These are phyloP conservation scores for Solanum sejunctum DNA, from an alignment of 257 asterid species.

Conservation along the genomic window DNA sequence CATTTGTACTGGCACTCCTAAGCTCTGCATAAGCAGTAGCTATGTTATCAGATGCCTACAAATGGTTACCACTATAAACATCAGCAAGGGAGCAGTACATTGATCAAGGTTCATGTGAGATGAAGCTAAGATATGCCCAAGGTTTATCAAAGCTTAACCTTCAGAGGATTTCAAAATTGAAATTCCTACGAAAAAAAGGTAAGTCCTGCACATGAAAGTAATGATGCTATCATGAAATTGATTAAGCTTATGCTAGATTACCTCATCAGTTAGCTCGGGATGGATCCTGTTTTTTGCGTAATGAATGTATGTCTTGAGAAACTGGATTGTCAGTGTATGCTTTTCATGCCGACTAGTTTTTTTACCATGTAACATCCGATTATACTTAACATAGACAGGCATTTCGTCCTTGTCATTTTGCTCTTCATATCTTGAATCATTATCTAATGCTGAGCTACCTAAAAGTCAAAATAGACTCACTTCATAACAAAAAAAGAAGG, in stretches of 20 bases:
- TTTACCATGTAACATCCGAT: slow-evolving; percentile 78
- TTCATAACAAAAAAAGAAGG: background rate
- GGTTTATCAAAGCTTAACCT: background rate
- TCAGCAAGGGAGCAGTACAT: slow-evolving; percentile 5
- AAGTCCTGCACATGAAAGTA: background rate
- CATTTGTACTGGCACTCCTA: slow-evolving; percentile 72
- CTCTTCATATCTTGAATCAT: slow-evolving; percentile 31
- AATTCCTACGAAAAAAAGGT: background rate
- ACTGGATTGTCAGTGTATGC: slow-evolving; percentile 72
- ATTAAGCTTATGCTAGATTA: slow-evolving; percentile 3
- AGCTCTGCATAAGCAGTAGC: slow-evolving; percentile 92
- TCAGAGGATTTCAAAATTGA: background rate
- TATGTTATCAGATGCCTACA: slow-evolving; percentile 86
- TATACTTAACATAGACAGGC: slow-evolving; percentile 66
- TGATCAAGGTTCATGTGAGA: background rate
- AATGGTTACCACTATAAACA: slow-evolving; percentile 2
- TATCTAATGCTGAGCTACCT: slow-evolving; percentile 43
- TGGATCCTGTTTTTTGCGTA: slow-evolving; percentile 79
- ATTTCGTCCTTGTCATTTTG: slow-evolving; percentile 69
- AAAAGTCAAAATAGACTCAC: slow-evolving; percentile 4
- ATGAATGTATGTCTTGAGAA: slow-evolving; percentile 83
- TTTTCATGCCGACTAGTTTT: slow-evolving; percentile 45
- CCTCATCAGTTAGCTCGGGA: slow-evolving; percentile 98
- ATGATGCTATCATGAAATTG: background rate
- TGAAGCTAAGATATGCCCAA: background rate